Percentiles rank a stretch among this genome's conserved stretches.
Conservation (phyloP, 495 filamentous ascomycete species). For the Neurospora terricola region DNA sequence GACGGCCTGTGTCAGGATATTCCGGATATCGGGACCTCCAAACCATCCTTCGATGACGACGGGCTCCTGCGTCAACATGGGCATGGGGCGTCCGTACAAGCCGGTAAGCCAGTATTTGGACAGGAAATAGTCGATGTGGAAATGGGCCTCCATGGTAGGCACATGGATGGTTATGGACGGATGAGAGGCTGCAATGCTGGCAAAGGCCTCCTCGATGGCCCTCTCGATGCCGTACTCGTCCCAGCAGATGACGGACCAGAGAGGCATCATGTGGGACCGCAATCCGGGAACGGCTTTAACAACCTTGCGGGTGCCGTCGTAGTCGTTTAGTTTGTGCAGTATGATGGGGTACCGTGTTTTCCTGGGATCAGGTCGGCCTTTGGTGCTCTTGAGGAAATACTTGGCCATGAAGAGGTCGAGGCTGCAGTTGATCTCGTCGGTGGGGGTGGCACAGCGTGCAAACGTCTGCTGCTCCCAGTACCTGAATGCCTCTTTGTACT, state of each 20-base stretch:
- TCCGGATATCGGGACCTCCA: not conserved
- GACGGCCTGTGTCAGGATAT: not conserved
- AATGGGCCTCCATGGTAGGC: not conserved
- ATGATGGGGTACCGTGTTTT: not conserved
- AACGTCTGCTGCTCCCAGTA: not conserved
- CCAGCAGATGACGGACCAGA: not conserved
- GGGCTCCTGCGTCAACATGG: not conserved
- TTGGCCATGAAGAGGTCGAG: not conserved
- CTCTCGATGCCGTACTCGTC: not conserved
- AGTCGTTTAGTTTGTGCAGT: not conserved
- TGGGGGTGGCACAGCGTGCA: not conserved
- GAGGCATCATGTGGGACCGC: not conserved
- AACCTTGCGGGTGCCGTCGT: not conserved
- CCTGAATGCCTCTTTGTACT: not conserved
- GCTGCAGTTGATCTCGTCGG: not conserved
- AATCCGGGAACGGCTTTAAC: not conserved
- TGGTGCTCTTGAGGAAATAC: not conserved
- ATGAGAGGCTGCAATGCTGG: not conserved
- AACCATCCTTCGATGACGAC: not conserved
- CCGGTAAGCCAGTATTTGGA: not conserved
- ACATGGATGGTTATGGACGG: not conserved
- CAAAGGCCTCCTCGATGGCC: not conserved
- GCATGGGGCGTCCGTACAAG: not conserved
- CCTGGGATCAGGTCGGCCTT: not conserved
- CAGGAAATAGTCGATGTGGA: not conserved